phyloP scores from a whole-genome alignment of 345 rosid species.

The Excoecaria agallocha region DNA sequence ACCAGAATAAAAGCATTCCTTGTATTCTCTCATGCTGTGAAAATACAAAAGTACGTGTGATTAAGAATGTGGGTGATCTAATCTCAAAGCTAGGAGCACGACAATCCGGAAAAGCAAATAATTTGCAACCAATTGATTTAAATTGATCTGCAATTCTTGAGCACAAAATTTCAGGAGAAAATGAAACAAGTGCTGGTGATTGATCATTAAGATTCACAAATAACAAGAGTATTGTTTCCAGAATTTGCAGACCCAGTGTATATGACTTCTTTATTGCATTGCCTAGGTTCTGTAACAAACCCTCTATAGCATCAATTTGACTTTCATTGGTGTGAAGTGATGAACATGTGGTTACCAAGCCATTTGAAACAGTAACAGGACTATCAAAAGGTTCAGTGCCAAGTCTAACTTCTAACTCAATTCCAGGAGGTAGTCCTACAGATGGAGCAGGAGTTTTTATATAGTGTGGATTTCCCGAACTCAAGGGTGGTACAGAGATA shows the following conservation, averaged over 20 bases:
- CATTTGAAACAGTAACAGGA: slow-evolving; percentile 19
- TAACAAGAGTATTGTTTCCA: slow-evolving; percentile 42
- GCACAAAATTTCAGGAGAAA: slow-evolving; percentile 28
- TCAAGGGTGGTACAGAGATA: slow-evolving; percentile 13
- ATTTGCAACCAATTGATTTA: slow-evolving; percentile 34
- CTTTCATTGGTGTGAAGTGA: slow-evolving; percentile 7
- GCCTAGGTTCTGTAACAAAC: slow-evolving; percentile 31
- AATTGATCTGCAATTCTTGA: slow-evolving; percentile 32
- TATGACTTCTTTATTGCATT: slow-evolving; percentile 24
- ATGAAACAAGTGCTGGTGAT: slow-evolving; percentile 9
- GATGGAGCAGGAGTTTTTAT: slow-evolving; percentile 17
- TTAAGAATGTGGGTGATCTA: slow-evolving; percentile 37
- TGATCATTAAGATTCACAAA: slow-evolving; percentile 24
- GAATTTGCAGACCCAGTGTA: slow-evolving; percentile 23
- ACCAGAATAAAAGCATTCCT: slow-evolving; percentile 45
- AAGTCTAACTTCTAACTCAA: slow-evolving; percentile 13
- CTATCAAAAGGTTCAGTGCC: slow-evolving; percentile 18
- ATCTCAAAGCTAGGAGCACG: slow-evolving; percentile 30
- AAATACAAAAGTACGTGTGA: slow-evolving; percentile 36
- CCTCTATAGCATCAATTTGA: slow-evolving; percentile 23
- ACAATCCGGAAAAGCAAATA: slow-evolving; percentile 35
- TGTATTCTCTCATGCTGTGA: slow-evolving; percentile 33
- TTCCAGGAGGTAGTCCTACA: slow-evolving; percentile 13
- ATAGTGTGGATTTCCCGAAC: slow-evolving; percentile 21
- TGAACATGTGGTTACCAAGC: slow-evolving; percentile 14